These are phyloP conservation scores for Pseudocercospora macadamiae DNA, from an alignment of 2,329 filamentous ascomycete species.

Conservation along the genomic window DNA sequence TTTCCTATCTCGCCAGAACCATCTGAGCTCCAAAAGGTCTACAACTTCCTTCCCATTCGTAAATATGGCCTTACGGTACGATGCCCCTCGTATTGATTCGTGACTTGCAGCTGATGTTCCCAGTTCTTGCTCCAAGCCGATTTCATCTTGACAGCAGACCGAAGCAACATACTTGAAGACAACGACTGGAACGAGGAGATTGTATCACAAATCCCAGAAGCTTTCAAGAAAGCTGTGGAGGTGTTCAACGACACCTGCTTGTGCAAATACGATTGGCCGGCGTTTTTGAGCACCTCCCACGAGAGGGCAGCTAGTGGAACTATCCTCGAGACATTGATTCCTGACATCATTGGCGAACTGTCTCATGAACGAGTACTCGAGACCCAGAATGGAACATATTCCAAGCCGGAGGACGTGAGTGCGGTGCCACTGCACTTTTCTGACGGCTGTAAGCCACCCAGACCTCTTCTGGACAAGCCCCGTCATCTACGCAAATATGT, in stretches of 20 bases:
- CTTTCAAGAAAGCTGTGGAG: not conserved
- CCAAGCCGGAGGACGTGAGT: not conserved
- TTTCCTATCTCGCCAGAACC: constrained; percentile 8
- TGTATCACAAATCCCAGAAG: not conserved
- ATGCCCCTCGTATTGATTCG: too few species aligned
- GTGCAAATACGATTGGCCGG: not conserved
- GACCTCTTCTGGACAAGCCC: not conserved
- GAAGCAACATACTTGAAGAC: not conserved
- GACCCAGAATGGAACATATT: not conserved
- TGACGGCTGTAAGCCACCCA: not conserved
- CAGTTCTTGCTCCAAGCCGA: constrained; percentile 30
- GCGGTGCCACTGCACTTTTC: not conserved
- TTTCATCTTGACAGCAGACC: constrained; percentile 22
- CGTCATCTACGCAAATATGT: not conserved
- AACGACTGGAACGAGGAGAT: not conserved
- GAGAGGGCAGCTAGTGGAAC: not conserved
- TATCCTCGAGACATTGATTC: not conserved
- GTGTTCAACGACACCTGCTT: not conserved
- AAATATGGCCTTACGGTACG: constrained; percentile 25
- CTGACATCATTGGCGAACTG: not conserved
- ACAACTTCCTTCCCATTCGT: constrained; percentile 33
- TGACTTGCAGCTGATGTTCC: not conserved
- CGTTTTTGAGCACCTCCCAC: not conserved
- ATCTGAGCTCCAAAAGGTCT: constrained; percentile 21
- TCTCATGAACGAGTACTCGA: not conserved